These are phyloP conservation scores for Cardiospermum halicacabum DNA, from an alignment of 345 rosid species.

Conservation along the genomic window DNA sequence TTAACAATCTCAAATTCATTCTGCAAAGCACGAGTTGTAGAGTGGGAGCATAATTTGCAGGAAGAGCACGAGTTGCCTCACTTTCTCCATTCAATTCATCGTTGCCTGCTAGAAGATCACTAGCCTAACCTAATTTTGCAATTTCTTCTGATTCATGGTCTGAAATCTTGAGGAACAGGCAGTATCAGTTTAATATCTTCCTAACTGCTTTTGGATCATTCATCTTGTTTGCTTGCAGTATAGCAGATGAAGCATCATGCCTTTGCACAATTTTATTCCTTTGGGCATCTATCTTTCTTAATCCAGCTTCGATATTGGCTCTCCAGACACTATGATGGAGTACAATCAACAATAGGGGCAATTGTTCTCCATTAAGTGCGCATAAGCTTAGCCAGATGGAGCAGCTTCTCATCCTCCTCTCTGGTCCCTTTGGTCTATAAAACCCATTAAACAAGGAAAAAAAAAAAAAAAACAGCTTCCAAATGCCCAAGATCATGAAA, in stretches of 20 bases:
- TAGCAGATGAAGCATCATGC: slow-evolving; percentile 93
- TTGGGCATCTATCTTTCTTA: slow-evolving; percentile 82
- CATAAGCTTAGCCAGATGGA: slow-evolving; percentile 97
- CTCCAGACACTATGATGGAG: slow-evolving; percentile 98
- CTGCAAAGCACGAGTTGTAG: slow-evolving; percentile 77
- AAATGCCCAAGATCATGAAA: neutral
- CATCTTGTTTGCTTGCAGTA: slow-evolving; percentile 92
- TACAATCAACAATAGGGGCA: slow-evolving; percentile 98
- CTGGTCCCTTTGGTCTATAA: slow-evolving; percentile 97
- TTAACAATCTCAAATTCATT: slow-evolving; percentile 69
- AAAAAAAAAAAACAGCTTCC: slow-evolving; percentile 13
- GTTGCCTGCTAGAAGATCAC: slow-evolving; percentile 72
- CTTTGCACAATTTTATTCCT: slow-evolving; percentile 87
- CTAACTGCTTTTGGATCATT: slow-evolving; percentile 96
- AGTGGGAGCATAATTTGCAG: slow-evolving; percentile 84
- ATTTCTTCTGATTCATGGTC: slow-evolving; percentile 92
- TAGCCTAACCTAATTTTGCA: slow-evolving; percentile 98
- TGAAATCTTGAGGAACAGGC: slow-evolving; percentile 96
- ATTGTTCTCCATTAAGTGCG: slow-evolving; percentile 99
- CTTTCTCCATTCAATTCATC: slow-evolving; percentile 90
- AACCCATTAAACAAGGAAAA: too few relatives aligned
- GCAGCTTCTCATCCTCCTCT: slow-evolving; percentile 98
- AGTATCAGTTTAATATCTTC: slow-evolving; percentile 93
- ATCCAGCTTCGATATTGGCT: slow-evolving; percentile 75
- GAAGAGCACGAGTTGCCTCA: slow-evolving; percentile 92